Percentiles rank a stretch among this genome's conserved stretches.
These are phyloP conservation scores for Colletotrichum sidae DNA, from an alignment of 2,329 filamentous ascomycete species.

Conservation along the genomic window DNA sequence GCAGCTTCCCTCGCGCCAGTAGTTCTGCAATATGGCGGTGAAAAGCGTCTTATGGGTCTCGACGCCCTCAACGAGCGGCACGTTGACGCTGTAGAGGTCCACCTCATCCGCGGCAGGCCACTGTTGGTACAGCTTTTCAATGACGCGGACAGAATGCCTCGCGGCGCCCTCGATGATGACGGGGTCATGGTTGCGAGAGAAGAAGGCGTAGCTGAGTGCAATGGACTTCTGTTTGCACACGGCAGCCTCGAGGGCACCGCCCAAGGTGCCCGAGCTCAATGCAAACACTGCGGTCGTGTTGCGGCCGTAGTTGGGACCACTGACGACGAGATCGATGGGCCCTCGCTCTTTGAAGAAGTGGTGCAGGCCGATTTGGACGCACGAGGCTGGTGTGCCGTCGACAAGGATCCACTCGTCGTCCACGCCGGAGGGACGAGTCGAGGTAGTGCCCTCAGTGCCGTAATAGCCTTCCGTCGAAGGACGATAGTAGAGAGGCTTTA, in stretches of 20 bases:
- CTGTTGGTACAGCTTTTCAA: constrained; percentile 81
- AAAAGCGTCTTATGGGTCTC: constrained; percentile 80
- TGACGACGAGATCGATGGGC: constrained; percentile 80
- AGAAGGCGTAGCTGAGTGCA: constrained; percentile 92
- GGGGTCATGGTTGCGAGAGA: constrained; percentile 84
- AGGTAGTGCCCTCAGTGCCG: constrained; percentile 71
- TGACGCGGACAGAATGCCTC: constrained; percentile 77
- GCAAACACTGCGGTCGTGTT: constrained; percentile 86
- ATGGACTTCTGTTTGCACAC: constrained; percentile 78
- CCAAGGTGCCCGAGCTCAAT: constrained; percentile 81
- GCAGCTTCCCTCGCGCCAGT: constrained; percentile 86
- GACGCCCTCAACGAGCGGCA: constrained; percentile 84
- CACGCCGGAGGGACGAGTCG: constrained; percentile 64
- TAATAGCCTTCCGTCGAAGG: constrained; percentile 56
- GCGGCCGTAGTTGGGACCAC: constrained; percentile 84
- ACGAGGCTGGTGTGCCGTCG: constrained; percentile 83
- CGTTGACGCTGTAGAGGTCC: constrained; percentile 92
- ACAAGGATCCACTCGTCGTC: constrained; percentile 85
- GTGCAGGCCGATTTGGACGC: constrained; percentile 84
- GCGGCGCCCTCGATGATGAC: constrained; percentile 83
- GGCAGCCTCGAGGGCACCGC: constrained; percentile 81
- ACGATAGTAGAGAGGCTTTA: constrained; percentile 87
- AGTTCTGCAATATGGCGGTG: constrained; percentile 89
- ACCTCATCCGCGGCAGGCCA: constrained; percentile 76
- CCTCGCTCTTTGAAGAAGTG: constrained; percentile 81